These are phyloP conservation scores for Aspergillus sp. DNA, from an alignment of 2,329 filamentous ascomycete genomes.

Conservation along the genomic window DNA sequence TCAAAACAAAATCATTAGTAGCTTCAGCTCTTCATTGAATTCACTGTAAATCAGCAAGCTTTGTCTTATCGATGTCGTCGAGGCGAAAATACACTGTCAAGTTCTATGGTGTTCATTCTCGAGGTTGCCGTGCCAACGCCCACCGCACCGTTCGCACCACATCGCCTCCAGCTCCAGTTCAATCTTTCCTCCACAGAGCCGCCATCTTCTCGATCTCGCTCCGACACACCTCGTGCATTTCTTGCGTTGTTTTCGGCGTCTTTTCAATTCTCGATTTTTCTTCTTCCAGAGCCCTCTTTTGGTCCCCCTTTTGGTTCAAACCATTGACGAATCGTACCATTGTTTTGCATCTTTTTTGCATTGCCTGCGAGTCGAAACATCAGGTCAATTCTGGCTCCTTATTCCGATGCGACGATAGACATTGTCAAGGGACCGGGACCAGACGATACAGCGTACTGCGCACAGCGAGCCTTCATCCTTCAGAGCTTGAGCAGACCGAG, in stretches of 20 bases:
- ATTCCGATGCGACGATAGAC: slow-evolving; percentile 2
- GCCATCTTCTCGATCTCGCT: background rate
- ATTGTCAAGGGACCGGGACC: background rate
- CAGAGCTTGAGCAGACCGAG: background rate
- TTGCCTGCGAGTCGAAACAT: too few relatives aligned
- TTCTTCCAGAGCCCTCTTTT: background rate
- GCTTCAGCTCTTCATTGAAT: too few relatives aligned
- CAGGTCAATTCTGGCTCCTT: background rate
- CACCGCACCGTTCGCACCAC: slow-evolving; percentile 18
- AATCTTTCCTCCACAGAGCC: background rate
- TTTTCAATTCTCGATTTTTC: background rate
- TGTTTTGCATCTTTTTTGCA: background rate
- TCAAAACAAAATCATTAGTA: too few relatives aligned
- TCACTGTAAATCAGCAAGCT: too few relatives aligned
- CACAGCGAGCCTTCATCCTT: background rate
- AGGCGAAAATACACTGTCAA: too few relatives aligned
- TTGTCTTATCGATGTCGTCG: too few relatives aligned
- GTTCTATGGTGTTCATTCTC: background rate
- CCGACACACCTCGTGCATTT: background rate
- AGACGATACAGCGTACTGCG: background rate
- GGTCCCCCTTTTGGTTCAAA: background rate
- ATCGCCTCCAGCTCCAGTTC: slow-evolving; percentile 11
- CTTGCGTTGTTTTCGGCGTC: background rate
- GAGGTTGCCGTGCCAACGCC: slow-evolving; percentile 28
- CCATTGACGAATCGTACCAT: background rate